Conservation (phyloP, 441 rosid species). For the Adansonia gregorii region DNA sequence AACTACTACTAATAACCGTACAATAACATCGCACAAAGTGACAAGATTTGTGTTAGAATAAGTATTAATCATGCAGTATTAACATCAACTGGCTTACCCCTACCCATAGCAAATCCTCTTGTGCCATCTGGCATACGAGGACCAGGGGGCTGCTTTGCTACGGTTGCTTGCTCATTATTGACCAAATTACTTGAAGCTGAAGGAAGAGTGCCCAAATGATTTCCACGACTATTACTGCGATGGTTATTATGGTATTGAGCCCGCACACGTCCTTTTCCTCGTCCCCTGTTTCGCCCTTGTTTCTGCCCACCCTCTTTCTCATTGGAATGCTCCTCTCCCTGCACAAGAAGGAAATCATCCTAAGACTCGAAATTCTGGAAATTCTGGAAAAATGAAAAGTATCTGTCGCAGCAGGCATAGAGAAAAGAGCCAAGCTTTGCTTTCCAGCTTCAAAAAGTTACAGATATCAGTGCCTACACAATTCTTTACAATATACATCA, state of each 20-base stretch:
- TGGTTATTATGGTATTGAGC: slow-evolving; percentile 68
- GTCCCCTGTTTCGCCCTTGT: slow-evolving; percentile 68
- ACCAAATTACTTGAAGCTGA: slow-evolving; percentile 40
- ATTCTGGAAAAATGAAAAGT: neutral
- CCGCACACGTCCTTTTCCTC: slow-evolving; percentile 83
- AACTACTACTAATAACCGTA: too few relatives aligned
- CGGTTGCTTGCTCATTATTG: slow-evolving; percentile 50
- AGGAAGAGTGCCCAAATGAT: slow-evolving; percentile 58
- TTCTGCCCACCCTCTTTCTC: slow-evolving; percentile 72
- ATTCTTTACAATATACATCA: too few relatives aligned
- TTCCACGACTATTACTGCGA: slow-evolving; percentile 57
- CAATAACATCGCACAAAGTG: too few relatives aligned
- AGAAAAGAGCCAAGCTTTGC: neutral
- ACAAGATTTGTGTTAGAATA: neutral
- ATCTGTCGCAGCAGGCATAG: neutral
- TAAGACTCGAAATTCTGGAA: neutral
- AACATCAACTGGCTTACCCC: slow-evolving; percentile 81
- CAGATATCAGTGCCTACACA: slow-evolving; percentile 23
- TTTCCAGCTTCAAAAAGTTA: neutral
- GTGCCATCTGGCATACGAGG: slow-evolving; percentile 99
- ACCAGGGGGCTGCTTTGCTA: slow-evolving; percentile 83
- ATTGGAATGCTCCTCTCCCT: slow-evolving; percentile 75
- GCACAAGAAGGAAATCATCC: slow-evolving; percentile 22
- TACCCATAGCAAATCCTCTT: slow-evolving; percentile 90
- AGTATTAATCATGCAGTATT: slow-evolving; percentile 46